Conservation (phyloP, 1,284 basidiomycete species). For the Ustilago shanxiensis region DNA sequence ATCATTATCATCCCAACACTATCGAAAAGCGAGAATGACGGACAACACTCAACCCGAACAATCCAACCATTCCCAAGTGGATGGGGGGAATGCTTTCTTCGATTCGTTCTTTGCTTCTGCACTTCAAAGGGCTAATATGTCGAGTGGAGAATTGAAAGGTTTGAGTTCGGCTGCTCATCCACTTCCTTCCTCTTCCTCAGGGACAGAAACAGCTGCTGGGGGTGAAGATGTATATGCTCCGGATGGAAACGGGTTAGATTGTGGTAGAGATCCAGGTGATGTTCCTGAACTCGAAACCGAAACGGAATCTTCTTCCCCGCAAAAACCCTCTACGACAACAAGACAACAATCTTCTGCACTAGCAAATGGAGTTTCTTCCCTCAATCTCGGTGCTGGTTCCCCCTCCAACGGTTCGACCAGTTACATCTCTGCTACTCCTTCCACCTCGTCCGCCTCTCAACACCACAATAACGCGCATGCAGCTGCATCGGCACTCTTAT, state of each 20-base stretch:
- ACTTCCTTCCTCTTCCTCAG: conserved; percentile 1
- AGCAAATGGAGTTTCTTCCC: conserved; percentile 31
- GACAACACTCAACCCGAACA: neutral
- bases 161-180: conserved; percentile 26
- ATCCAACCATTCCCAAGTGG: no score
- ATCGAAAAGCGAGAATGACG: no score
- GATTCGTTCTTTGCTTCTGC: conserved; percentile 52
- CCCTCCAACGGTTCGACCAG: conserved; percentile 22
- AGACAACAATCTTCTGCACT: conserved; percentile 26
- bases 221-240: conserved; percentile 44
- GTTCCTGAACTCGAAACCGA: conserved; percentile 1
- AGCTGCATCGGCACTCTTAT: conserved; percentile 38
- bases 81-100: conserved; percentile 44
- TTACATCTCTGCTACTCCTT: conserved; percentile 16
- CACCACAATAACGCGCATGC: conserved; percentile 21
- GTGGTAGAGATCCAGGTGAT: conserved; percentile 50
- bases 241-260: conserved; percentile 52
- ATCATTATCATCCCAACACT: neutral
- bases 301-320: neutral
- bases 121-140: conserved; percentile 48
- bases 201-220: neutral
- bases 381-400: conserved; percentile 28
- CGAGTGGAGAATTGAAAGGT: conserved; percentile 34
- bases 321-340: neutral
- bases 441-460: neutral